Evolutionary conservation across 2,329 filamentous ascomycete genomes (phyloP).

Genomic region (Fonsecaea pugnacius): DNA sequence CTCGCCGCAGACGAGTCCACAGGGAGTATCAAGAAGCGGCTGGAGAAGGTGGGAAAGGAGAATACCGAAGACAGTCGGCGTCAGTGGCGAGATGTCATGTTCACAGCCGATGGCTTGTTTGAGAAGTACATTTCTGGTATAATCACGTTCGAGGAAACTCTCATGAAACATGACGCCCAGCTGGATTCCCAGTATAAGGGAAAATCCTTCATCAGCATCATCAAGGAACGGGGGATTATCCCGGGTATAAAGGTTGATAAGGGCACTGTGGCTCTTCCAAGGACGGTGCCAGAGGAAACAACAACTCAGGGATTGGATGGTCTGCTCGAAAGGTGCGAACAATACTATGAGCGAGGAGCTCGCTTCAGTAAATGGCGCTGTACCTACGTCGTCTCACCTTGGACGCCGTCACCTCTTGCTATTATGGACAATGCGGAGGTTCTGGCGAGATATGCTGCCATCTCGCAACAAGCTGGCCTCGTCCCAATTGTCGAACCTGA

Average conservation of each 20-base stretch:
- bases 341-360: background rate
- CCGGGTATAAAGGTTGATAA: background rate
- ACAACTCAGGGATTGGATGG: background rate
- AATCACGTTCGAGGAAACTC: background rate
- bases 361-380: constrained; percentile 4
- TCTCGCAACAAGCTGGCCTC: background rate
- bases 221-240: background rate
- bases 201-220: background rate
- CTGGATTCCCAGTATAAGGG: background rate
- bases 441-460: background rate
- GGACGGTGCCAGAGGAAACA: background rate
- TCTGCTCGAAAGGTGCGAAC: background rate
- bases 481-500: background rate
- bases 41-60: background rate
- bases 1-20: background rate
- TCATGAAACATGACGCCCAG: background rate
- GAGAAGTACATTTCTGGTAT: constrained; percentile 1
- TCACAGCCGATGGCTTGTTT: background rate
- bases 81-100: constrained; percentile 1
- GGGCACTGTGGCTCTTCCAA: background rate
- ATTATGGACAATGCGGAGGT: background rate
- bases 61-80: background rate
- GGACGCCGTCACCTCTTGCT: background rate
- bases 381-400: background rate
- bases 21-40: constrained; percentile 1